Evolutionary conservation across 768 basidiomycete genomes (phyloP).

Genomic region (Auricularia cornea): DNA sequence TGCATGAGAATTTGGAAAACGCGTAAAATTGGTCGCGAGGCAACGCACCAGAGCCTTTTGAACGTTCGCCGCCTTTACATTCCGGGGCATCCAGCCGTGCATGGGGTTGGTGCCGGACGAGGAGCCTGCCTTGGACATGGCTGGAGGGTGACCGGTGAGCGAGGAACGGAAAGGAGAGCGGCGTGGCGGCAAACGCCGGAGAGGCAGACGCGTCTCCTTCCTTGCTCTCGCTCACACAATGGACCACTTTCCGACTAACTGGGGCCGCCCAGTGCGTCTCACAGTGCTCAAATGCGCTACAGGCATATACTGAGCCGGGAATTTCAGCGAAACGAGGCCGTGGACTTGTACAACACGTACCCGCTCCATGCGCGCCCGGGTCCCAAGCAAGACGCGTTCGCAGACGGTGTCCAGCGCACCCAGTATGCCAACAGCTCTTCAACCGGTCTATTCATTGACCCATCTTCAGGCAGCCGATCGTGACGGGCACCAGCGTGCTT

Average conservation of each 20-base stretch:
- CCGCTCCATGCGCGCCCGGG: conserved; percentile 57
- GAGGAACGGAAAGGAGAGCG: background rate
- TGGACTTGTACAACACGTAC: conserved; percentile 71
- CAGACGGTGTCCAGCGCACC: conserved; percentile 66
- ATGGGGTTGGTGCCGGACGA: conserved; percentile 43
- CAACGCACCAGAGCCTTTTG: conserved; percentile 58
- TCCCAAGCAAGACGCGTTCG: conserved; percentile 43
- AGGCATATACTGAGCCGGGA: background rate
- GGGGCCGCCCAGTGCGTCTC: conserved; percentile 64
- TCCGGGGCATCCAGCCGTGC: conserved; percentile 64
- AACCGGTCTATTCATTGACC: background rate
- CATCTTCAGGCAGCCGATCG: conserved; percentile 63
- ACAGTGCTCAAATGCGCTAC: background rate
- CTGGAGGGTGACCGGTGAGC: background rate
- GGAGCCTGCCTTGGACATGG: background rate
- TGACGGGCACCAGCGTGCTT: conserved; percentile 94
- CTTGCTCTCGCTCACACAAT: conserved; percentile 30
- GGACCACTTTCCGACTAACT: conserved; percentile 81
- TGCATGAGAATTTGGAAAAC: no score
- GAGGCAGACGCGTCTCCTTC: background rate
- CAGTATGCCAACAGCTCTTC: conserved; percentile 39
- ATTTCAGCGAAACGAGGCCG: conserved; percentile 65
- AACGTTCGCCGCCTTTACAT: conserved; percentile 57
- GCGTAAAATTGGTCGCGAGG: background rate
- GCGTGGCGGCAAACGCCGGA: background rate